These are phyloP conservation scores for Candida broadrunensis DNA, from an alignment of 805 yeast genomes.

Conservation along the genomic window DNA sequence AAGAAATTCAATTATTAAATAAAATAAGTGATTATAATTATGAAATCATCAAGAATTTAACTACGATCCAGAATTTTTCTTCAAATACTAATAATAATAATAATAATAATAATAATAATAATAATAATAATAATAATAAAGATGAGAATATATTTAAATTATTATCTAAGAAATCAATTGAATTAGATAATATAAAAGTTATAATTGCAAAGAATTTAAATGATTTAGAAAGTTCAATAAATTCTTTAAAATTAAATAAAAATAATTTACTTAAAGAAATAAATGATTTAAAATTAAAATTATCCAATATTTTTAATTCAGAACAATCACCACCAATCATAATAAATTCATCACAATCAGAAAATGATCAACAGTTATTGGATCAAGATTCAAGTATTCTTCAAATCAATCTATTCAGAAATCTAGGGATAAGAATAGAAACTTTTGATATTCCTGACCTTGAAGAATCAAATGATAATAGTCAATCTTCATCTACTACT, in stretches of 20 bases:
- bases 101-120: slow-evolving; percentile 6
- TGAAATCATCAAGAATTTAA: slow-evolving; percentile 11
- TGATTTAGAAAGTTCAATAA: slow-evolving; percentile 44
- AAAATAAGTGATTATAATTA: slow-evolving; percentile 18
- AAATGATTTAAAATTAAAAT: slow-evolving; percentile 31
- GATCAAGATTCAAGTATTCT: slow-evolving; percentile 40
- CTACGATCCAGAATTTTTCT: neutral
- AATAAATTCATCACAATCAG: neutral
- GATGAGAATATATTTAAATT: slow-evolving; percentile 24
- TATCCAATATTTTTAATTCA: slow-evolving; percentile 25
- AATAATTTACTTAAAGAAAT: slow-evolving; percentile 36
- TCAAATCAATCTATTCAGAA: slow-evolving; percentile 58
- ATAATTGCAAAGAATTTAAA: slow-evolving; percentile 51
- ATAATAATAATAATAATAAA: slow-evolving; percentile 5
- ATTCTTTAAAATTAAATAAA: slow-evolving; percentile 25
- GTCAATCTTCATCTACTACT: neutral
- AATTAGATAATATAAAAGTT: slow-evolving; percentile 46
- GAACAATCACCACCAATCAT: neutral
- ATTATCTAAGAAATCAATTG: slow-evolving; percentile 23
- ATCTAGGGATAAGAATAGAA: slow-evolving; percentile 55
- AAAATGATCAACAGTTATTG: neutral
- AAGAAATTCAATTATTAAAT: slow-evolving; percentile 16
- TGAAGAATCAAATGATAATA: slow-evolving; percentile 14
- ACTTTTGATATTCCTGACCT: slow-evolving; percentile 10
- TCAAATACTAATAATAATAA: neutral